A percentile compares a stretch with the other conserved stretches of the same genome.
These are phyloP conservation scores for thale cress (Arabidopsis thaliana) DNA, from an alignment of 345 rosid genomes.

Conservation along the genomic window TAIR10.1 NC_003071.7:10178001-10178500, in stretches of 20 bases:
- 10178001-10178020: conserved; percentile 76
- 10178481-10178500: neutral
- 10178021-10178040: conserved; percentile 45
- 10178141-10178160: neutral
- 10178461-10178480: neutral
- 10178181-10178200: neutral
- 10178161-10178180: neutral
- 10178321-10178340: conserved; percentile 68
- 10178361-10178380: conserved; percentile 66
- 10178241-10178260: conserved; percentile 45
- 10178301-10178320: conserved; percentile 56
- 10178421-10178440: neutral
- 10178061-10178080: too few relatives aligned
- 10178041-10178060: neutral
- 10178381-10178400: conserved; percentile 74
- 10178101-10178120: neutral
- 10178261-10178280: conserved; percentile 59
- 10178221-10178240: neutral
- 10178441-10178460: neutral
- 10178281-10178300: conserved; percentile 61
- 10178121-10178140: neutral
- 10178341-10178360: conserved; percentile 68
- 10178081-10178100: too few relatives aligned
- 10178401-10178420: conserved; percentile 70
- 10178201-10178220: too few relatives aligned